Evolutionary conservation across 2,329 filamentous ascomycete species (phyloP).

Genomic region (Talaromyces pinophilus): DNA sequence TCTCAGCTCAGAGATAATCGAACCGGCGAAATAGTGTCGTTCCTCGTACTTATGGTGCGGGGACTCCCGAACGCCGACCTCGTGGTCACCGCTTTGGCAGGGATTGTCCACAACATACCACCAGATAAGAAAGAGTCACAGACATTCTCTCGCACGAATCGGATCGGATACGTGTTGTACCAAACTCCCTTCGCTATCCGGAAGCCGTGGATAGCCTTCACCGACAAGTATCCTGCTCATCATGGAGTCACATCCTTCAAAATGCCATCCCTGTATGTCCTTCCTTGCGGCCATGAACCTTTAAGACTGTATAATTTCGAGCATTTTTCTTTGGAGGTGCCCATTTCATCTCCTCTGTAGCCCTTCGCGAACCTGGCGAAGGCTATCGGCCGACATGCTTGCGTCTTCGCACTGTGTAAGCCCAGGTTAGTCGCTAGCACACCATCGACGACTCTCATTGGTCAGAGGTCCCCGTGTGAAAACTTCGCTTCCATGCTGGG

Average conservation of each 20-base stretch:
- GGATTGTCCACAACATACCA: background rate
- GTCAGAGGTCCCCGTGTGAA: background rate
- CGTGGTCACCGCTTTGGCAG: background rate
- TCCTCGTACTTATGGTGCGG: conserved; percentile 3
- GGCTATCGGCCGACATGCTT: conserved; percentile 6
- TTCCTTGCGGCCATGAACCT: background rate
- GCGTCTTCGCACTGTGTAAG: conserved; percentile 6
- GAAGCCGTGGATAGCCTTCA: background rate
- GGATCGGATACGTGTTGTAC: conserved; percentile 8
- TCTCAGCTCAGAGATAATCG: background rate
- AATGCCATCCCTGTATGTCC: background rate
- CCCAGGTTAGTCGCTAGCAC: conserved; percentile 7
- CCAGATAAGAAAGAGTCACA: conserved; percentile 2
- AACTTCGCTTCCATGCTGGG: background rate
- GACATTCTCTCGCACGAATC: conserved; percentile 1
- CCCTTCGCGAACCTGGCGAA: background rate
- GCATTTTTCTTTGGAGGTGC: background rate
- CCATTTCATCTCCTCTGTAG: background rate
- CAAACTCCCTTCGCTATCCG: background rate
- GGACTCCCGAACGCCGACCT: background rate
- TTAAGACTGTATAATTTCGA: background rate
- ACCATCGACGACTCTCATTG: conserved; percentile 10
- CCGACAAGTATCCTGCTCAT: conserved; percentile 1
- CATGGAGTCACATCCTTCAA: background rate
- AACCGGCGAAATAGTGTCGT: background rate